Evolutionary conservation across 192 early-diverging fungal species (phyloP).

Genomic region (Backusella liffmaniae): DNA sequence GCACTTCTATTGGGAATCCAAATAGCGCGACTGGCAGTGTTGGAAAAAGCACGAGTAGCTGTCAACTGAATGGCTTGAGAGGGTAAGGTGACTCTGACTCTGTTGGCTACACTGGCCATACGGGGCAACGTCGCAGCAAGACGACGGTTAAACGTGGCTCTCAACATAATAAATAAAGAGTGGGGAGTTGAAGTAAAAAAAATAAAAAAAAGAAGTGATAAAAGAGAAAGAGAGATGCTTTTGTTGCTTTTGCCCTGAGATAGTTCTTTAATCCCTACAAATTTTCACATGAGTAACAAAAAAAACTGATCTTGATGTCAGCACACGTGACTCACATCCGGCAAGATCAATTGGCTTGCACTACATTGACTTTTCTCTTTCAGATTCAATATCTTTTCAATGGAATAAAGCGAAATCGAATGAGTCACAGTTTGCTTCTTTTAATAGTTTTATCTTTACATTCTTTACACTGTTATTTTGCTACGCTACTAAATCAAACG

Average conservation of each 20-base stretch:
- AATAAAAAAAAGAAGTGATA: background rate
- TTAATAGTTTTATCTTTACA: background rate
- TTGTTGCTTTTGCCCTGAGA: slow-evolving; percentile 3
- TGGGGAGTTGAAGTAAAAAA: slow-evolving; percentile 7
- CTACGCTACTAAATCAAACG: background rate
- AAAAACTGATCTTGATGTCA: slow-evolving; percentile 12
- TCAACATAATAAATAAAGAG: slow-evolving; percentile 3
- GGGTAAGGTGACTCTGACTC: background rate
- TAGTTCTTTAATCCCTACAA: slow-evolving; percentile 16
- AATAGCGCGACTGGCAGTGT: slow-evolving; percentile 12
- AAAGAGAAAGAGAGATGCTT: slow-evolving; percentile 13
- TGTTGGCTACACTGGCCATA: background rate
- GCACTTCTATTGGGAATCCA: slow-evolving; percentile 37
- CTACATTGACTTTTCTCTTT: background rate
- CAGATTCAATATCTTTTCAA: background rate
- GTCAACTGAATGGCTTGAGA: slow-evolving; percentile 8
- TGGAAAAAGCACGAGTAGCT: background rate
- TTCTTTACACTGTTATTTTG: background rate
- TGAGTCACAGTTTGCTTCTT: background rate
- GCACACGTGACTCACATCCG: slow-evolving; percentile 13
- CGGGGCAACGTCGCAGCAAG: background rate
- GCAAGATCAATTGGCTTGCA: background rate
- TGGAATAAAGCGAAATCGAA: background rate
- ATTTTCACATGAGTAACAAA: slow-evolving; percentile 13
- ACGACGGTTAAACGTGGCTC: background rate